Conservation (phyloP, 2,329 filamentous ascomycete genomes). For the Apiospora aurea region DNA sequence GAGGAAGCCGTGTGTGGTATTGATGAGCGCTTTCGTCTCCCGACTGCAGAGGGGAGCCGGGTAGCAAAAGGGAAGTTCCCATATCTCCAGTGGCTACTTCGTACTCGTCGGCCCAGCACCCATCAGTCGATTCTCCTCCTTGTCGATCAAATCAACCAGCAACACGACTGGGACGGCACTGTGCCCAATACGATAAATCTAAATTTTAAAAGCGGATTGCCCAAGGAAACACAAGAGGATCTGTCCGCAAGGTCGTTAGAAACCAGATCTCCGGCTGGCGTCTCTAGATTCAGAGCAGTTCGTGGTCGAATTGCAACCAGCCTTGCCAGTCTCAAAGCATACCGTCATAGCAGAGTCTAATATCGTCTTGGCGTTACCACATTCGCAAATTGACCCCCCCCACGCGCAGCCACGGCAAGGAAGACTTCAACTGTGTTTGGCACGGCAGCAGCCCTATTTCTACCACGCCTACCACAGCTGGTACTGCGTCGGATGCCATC, state of each 20-base stretch:
- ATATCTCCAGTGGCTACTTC: neutral
- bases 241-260: neutral
- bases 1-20: neutral
- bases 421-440: slow-evolving; percentile 14
- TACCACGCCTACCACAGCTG: neutral
- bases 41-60: neutral
- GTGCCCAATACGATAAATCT: neutral
- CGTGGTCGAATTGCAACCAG: slow-evolving; percentile 11
- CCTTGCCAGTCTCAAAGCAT: slow-evolving; percentile 18
- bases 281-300: slow-evolving; percentile 5
- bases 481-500: neutral
- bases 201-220: slow-evolving; percentile 2
- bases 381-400: slow-evolving; percentile 16
- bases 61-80: neutral
- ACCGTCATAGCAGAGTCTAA: slow-evolving; percentile 21
- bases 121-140: neutral
- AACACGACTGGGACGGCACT: slow-evolving; percentile 4
- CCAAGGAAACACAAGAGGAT: neutral
- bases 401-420: slow-evolving; percentile 13
- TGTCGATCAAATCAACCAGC: slow-evolving; percentile 13
- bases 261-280: neutral
- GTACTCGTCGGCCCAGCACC: neutral
- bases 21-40: neutral
- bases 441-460: slow-evolving; percentile 20
- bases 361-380: slow-evolving; percentile 16